Base-by-base conservation (phyloP, 768 basidiomycete species). In the Leccinum subtestaceum region DNA sequence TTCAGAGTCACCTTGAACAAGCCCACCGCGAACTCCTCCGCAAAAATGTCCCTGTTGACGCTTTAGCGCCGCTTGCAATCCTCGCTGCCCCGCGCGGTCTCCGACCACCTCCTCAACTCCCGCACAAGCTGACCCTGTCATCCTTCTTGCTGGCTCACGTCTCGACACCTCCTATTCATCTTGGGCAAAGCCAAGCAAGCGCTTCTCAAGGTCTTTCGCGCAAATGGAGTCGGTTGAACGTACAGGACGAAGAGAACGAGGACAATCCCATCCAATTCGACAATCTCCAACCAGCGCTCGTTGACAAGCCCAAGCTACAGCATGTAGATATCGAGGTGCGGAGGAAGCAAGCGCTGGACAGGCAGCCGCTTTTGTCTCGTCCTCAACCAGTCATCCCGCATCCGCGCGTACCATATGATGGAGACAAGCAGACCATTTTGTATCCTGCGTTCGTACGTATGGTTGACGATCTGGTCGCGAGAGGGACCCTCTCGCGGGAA, bases 221-320 rank as follows among this genome's bases (percentile, higher is more conserved):
- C 52, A 73, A 63, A 57, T 73, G 76, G 75, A 71, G 65, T 45
- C 63, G 69, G 45, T 53, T 75, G 59, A 52, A 65, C 11, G 65
- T 61, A 10, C 71, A 64, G 31, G 72, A 67, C 29, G 58, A 54
- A 2, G 69, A 69, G 15, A 55, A 53, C 11, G 56, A 63, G 10
- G 57, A 55, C 2, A 11, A 62, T 23, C 58, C 56, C 1, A 62
- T 70, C 13, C 36, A 54, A 23, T 66, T 77, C 29, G 62, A 65
- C 5, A 56, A 72, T 55, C 61, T 76, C n/a, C 2, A 21, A 32
- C 8, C 4, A 32, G 9, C 48, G 15, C 25, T 49, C 21, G 25
- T 6, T 4, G n/a, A 59, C 7, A 32, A 48, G 17, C 5, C 31
- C 9, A 0, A 31, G 19, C 57, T 52, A 4, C 12, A 15, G 3